Evolutionary conservation across 257 asterid genomes (phyloP), one percentile per base, ranked within the genome.

Genomic region (Petunia secreta): DNA sequence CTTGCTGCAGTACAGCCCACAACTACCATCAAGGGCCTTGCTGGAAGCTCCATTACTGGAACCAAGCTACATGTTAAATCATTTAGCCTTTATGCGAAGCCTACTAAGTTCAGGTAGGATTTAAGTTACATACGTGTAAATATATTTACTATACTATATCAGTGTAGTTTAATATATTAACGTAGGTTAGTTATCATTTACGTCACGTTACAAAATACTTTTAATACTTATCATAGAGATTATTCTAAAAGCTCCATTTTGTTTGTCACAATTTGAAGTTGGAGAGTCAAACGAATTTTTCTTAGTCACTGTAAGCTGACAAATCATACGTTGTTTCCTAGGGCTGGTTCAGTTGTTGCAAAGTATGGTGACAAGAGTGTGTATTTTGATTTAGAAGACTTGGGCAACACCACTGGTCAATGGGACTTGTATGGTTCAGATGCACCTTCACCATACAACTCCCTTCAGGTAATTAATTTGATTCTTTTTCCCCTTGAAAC

Each of bases 371-470:
- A 93, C 85, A 95, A 93, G 84, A 92, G 97, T 86, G 94, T 91
- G 46, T 95, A 93, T 93, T 93, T 95, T 88, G 99, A 95, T 86
- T 88, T 95, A 91, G 98, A 95, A 82, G 97, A 95, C 69, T 83
- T 91, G 75, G 95, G 93, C 77, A 93, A 91, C 91, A 95, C 99
- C 82, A 95, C 97, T 63, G 98, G 99, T 4, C 93, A 93, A 79
- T 95, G 99, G 99, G 98, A 95, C 84, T 86, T 93, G 92, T 95
- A 95, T 83, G 99, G 99, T 46, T 93, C 98, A 25, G 98, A 95
- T 87, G 97, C 97, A 7, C 94, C 99, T 41, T 93, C 99, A 10
- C 97, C 97, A 36, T 95, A 95, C 90, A 95, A 92, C 82, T 9
- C 94, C 66, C 91, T 95, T 73, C 99, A 95, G 99, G 99, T 94